Base-by-base conservation (phyloP, 495 filamentous ascomycete species). In the Cryomyces minteri region DNA sequence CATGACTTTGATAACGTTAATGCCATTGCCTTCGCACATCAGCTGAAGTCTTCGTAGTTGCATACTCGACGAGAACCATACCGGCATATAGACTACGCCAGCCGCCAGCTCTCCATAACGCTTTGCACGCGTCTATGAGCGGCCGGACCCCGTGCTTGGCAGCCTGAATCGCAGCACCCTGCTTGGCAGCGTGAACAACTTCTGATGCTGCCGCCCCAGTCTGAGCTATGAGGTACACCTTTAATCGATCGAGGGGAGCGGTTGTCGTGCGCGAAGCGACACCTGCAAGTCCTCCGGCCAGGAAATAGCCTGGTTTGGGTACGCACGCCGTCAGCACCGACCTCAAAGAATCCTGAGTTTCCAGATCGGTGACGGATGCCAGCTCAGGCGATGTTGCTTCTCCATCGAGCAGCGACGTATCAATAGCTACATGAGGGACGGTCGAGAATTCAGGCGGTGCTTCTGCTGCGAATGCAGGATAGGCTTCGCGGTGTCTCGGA, bases 1-100 rank as follows among this genome's bases (percentile, higher is more conserved):
- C 80, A 96, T 88, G 41, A 98, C 86, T 62, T 98, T 98, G 51
- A 95, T 55, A 7, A 96, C 88, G 55, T 98, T 98, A 47, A 98
- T 70, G 6, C 90, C 90, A 57, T 98, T 98, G 31, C 90, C 90
- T 95, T 53, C 32, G n/a, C 6, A 31, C 28, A 45, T 74, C 43
- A 71, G 65, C 41, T 44, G 36, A 32, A 25, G n/a, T n/a, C 18
- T 25, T 25, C 2, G 18, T 25, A 2, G 18, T 25, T 25, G 18
- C 18, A 25, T 25, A 25, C 14, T 14, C 9, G 29, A 31, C 41
- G 2, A 40, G 49, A 34, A 40, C 38, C 25, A 32, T 42, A 64
- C 88, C 90, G 51, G 90, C 90, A 67, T 94, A 98, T 54, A 98
- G 76, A 58, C 84, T 94, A 41, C 80, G 76, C 33, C 94, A 64